Percentiles rank a stretch among this genome's conserved stretches.
phyloP scores from a whole-genome alignment of 2,329 filamentous ascomycete species.

The Scopulariopsis brevicaulis region DNA sequence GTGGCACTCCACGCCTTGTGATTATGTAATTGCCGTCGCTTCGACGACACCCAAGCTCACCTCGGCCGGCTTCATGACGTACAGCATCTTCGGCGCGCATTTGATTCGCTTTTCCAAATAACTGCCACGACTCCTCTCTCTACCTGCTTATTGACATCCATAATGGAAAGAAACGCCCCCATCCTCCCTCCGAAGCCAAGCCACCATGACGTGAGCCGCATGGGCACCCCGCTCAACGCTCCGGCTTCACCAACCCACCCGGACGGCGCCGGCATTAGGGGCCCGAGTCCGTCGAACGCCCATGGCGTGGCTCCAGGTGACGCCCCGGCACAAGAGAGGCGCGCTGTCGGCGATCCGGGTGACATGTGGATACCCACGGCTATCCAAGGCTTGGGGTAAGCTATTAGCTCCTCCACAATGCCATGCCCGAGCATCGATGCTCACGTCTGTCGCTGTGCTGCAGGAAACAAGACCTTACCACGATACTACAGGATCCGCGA shows the following conservation, averaged over 20 bases:
- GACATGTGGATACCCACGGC: constrained; percentile 69
- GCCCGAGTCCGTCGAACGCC: not conserved
- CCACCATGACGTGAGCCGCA: constrained; percentile 57
- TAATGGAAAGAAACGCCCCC: constrained; percentile 35
- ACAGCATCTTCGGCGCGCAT: not conserved
- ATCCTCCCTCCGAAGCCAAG: constrained; percentile 61
- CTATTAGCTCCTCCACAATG: constrained; percentile 13
- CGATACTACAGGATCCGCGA: constrained; percentile 50
- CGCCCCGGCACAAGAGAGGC: not conserved
- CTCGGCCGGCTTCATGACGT: not conserved
- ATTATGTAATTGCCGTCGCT: not conserved
- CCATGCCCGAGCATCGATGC: constrained; percentile 8
- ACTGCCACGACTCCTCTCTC: not conserved
- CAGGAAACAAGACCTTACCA: constrained; percentile 69
- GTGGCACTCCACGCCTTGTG: not conserved
- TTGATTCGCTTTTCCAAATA: not conserved
- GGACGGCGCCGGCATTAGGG: not conserved
- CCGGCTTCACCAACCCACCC: constrained; percentile 11
- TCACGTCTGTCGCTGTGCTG: constrained; percentile 4
- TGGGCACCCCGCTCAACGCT: constrained; percentile 44
- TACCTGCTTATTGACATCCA: not conserved
- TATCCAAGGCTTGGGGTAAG: constrained; percentile 73
- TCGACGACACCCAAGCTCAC: not conserved
- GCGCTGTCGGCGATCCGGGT: constrained; percentile 35
- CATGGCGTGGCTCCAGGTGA: not conserved